Conservation (phyloP, 441 rosid genomes). For the Geranium incanum region DNA sequence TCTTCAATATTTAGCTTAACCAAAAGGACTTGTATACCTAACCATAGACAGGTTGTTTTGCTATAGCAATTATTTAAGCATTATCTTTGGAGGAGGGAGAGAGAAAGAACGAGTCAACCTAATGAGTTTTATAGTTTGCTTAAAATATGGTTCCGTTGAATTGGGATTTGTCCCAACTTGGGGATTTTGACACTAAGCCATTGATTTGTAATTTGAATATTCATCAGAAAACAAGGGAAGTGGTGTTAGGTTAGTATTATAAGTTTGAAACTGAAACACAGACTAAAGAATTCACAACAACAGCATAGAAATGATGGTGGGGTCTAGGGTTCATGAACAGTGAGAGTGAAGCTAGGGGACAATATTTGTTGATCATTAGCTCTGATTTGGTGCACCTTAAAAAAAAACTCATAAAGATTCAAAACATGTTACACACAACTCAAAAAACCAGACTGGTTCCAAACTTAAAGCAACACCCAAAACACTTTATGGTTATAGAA, state of each 20-base stretch:
- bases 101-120: background rate
- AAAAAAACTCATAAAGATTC: background rate
- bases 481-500: conserved; percentile 5
- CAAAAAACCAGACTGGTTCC: conserved; percentile 6
- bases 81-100: background rate
- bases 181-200: background rate
- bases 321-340: background rate
- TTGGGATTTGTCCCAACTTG: conserved; percentile 5
- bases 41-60: background rate
- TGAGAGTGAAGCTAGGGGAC: background rate
- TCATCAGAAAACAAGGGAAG: background rate
- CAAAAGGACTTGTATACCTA: background rate
- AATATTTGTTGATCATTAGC: background rate
- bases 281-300: background rate
- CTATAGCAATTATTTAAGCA: background rate
- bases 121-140: background rate
- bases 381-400: conserved; percentile 2
- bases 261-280: background rate
- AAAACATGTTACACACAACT: background rate
- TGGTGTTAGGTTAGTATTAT: conserved; percentile 5
- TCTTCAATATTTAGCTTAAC: background rate
- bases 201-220: background rate
- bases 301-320: background rate
- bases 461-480: background rate
- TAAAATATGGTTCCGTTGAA: background rate